Conservation (phyloP, 2,329 filamentous ascomycete genomes). For the Stromatinia cepivora region DNA sequence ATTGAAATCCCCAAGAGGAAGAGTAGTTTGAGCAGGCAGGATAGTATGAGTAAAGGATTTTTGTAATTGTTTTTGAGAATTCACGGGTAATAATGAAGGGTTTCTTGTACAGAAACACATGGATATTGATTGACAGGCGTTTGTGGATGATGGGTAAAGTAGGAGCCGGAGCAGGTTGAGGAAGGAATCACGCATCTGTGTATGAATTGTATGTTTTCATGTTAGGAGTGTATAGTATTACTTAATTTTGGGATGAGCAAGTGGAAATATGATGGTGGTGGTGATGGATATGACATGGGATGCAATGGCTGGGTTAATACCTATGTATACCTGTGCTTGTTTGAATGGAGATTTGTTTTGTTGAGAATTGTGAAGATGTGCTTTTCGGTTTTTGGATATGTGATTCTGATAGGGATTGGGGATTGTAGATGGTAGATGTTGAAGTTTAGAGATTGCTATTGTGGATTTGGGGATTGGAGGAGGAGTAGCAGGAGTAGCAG, state of each 20-base stretch:
- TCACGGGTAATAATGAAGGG: neutral
- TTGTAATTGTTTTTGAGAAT: constrained; percentile 48
- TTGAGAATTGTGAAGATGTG: neutral
- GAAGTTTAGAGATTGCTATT: neutral
- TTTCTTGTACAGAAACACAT: neutral
- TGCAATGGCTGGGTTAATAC: neutral
- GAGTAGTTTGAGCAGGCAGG: constrained; percentile 61
- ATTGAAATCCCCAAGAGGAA: constrained; percentile 64
- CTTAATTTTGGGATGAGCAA: neutral
- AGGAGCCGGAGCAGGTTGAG: neutral
- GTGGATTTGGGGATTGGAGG: too few relatives aligned
- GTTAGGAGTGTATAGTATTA: constrained; percentile 5
- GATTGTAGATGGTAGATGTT: neutral
- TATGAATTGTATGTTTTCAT: constrained; percentile 11
- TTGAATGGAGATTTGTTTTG: neutral
- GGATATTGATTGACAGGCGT: neutral
- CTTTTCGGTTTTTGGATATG: neutral
- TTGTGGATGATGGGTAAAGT: neutral
- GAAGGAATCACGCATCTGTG: constrained; percentile 1
- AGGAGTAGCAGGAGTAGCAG: too few relatives aligned
- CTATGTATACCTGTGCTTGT: constrained; percentile 5
- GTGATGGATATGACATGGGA: neutral
- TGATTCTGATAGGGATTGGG: neutral
- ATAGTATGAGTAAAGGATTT: constrained; percentile 78
- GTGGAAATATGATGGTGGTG: too few relatives aligned